Conservation (phyloP, 352 stramenopile species). For the Pythium periplocum region DNA sequence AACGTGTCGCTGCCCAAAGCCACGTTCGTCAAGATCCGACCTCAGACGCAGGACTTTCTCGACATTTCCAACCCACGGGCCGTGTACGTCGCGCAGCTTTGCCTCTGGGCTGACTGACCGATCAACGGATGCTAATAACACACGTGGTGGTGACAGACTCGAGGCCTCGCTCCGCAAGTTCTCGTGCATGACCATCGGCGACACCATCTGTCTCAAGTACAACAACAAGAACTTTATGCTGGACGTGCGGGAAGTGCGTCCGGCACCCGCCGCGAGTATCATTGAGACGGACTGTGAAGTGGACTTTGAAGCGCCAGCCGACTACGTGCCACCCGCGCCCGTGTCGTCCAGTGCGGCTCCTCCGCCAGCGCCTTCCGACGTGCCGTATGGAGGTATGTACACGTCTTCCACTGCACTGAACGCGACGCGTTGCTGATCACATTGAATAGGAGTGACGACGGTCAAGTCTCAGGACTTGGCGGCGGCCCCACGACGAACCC, state of each 20-base stretch:
- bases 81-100: constrained; percentile 74
- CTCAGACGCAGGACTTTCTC: constrained; percentile 98
- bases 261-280: constrained; percentile 95
- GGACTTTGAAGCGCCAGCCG: constrained; percentile 96
- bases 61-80: constrained; percentile 98
- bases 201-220: constrained; percentile 98
- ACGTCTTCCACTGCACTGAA: too few relatives aligned
- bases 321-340: constrained; percentile 62
- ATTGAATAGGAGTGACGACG: constrained; percentile 47
- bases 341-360: constrained; percentile 12
- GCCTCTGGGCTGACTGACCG: neutral
- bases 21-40: constrained; percentile 98
- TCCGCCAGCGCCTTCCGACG: constrained; percentile 31
- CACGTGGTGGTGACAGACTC: constrained; percentile 28
- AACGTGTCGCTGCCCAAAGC: constrained; percentile 96
- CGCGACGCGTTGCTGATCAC: too few relatives aligned
- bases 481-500: constrained; percentile 26
- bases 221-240: constrained; percentile 99
- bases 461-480: constrained; percentile 43
- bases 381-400: constrained; percentile 55
- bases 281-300: constrained; percentile 99
- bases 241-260: constrained; percentile 96
- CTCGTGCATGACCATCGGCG: constrained; percentile 97
- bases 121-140: neutral
- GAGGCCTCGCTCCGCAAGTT: constrained; percentile 85